Evolutionary conservation across 2,329 filamentous ascomycete species (phyloP).

Genomic region (Arthrobotrys musiformis): DNA sequence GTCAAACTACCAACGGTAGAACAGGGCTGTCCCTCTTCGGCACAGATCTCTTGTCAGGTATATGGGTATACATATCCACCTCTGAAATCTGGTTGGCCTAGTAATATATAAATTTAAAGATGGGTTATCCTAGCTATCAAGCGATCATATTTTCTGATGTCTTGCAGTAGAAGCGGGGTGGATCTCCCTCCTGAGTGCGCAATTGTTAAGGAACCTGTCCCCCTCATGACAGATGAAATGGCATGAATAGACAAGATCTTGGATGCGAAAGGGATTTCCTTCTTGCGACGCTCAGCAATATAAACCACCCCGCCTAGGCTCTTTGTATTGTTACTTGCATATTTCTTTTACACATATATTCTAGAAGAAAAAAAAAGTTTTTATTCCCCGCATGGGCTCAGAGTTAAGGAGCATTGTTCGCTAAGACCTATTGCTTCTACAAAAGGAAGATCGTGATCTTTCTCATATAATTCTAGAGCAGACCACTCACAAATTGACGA

Average conservation of each 20-base stretch:
- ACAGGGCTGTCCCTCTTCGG: slow-evolving; percentile 2
- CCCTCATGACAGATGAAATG: not conserved
- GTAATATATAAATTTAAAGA: not conserved
- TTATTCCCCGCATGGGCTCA: not conserved
- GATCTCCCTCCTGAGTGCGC: no score
- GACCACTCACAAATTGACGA: not conserved
- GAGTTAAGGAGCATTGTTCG: slow-evolving; percentile 35
- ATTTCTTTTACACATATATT: not conserved
- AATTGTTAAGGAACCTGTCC: no score
- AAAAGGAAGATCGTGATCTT: slow-evolving; percentile 32
- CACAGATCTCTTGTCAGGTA: slow-evolving; percentile 24
- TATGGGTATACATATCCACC: not conserved
- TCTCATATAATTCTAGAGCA: not conserved
- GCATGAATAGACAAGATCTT: slow-evolving; percentile 21
- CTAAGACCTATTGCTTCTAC: slow-evolving; percentile 18
- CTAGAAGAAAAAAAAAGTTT: no score
- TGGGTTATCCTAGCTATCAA: not conserved
- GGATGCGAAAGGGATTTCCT: not conserved
- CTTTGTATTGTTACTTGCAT: not conserved
- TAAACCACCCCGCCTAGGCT: slow-evolving; percentile 2
- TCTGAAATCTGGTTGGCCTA: not conserved
- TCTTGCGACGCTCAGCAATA: slow-evolving; percentile 9
- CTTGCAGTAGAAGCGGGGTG: slow-evolving; percentile 23
- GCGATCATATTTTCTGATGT: slow-evolving; percentile 30
- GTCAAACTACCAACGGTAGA: not conserved